Base-by-base conservation (phyloP, 495 filamentous ascomycete genomes). In the Cairneyella variabilis region DNA sequence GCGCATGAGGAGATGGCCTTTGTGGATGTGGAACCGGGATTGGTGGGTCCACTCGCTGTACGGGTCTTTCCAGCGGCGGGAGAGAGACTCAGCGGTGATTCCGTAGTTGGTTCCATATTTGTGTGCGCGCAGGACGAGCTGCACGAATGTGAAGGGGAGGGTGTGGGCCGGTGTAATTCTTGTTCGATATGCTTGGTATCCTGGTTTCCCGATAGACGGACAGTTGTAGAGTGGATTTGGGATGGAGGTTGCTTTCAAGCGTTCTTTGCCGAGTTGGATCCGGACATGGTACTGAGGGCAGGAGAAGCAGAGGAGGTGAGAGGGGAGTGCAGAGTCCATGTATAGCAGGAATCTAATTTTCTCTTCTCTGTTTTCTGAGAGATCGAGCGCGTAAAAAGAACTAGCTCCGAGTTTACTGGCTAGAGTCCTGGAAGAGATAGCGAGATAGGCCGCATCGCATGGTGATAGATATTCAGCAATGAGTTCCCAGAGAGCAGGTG, bases 271-370 rank as follows among this genome's bases (percentile, higher is more conserved):
- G 30, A 64, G 65, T 18, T 74, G 64, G 0, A 66, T 75, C 50
- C 80, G 72, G 3, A 61, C 63, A 61, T 84, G 80, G 58, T 71
- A 84, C 21, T 50, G 50, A 3, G 50, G 69, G 56, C 80, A 84
- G n/a, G 73, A 71, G 60, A 77, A 76, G 63, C 80, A 84, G 30
- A 83, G 69, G 20, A 84, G 69, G 50, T 83, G 76, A 32, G 69
- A 59, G 0, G 79, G 79, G 10, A 76, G 63, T 3, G 64, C 51
- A 14, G 54, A 53, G 54, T 83, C 78, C 45, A 82, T 65, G 0
- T 56, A 44, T 7, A 62, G 47, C 6, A 84, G 68, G 62, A 84
- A 81, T 7, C 69, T 62, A 23, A 71, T 58, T 32, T 69, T 73
- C 41, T 74, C 54, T 20, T 65, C 57, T 5, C 47, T 53, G 55